These are phyloP conservation scores for Camellia lanceoleosa DNA, from an alignment of 148 eudicot genomes.

Conservation along the genomic window DNA sequence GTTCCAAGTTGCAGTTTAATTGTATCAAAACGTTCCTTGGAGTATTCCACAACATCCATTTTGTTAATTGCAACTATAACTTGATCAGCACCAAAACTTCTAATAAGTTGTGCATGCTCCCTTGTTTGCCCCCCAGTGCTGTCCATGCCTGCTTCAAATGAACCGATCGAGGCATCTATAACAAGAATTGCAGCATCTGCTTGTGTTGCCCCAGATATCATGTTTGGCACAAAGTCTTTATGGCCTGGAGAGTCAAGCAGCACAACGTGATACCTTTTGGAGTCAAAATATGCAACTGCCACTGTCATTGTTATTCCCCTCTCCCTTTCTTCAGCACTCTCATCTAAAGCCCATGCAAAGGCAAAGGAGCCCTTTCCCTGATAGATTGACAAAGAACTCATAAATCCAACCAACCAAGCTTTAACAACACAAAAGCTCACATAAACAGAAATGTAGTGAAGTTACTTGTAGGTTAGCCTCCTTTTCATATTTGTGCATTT, in stretches of 20 bases:
- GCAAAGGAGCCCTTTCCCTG: slow-evolving; percentile 99
- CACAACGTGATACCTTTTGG: slow-evolving; percentile 77
- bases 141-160: slow-evolving; percentile 89
- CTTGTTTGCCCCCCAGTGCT: slow-evolving; percentile 81
- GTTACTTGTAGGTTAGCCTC: slow-evolving; percentile 82
- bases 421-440: background rate
- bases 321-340: slow-evolving; percentile 96
- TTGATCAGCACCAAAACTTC: slow-evolving; percentile 97
- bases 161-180: slow-evolving; percentile 85
- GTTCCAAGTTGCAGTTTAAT: slow-evolving; percentile 78
- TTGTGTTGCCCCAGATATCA: slow-evolving; percentile 99
- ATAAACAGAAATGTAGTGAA: slow-evolving; percentile 1
- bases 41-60: slow-evolving; percentile 88
- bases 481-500: slow-evolving; percentile 89
- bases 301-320: slow-evolving; percentile 98
- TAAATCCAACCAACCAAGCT: slow-evolving; percentile 14
- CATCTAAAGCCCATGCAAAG: slow-evolving; percentile 98
- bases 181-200: slow-evolving; percentile 97
- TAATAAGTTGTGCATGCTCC: slow-evolving; percentile 91
- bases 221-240: slow-evolving; percentile 96
- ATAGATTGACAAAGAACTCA: slow-evolving; percentile 15
- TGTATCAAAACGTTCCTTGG: slow-evolving; percentile 73
- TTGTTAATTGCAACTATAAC: slow-evolving; percentile 82
- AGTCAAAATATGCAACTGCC: slow-evolving; percentile 92
- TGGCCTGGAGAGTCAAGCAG: slow-evolving; percentile 97